A percentile compares a stretch with the other conserved stretches of the same genome.
These are phyloP conservation scores for Magnusiomyces ingens DNA, from an alignment of 1,139 yeast species.

Conservation along the genomic window DNA sequence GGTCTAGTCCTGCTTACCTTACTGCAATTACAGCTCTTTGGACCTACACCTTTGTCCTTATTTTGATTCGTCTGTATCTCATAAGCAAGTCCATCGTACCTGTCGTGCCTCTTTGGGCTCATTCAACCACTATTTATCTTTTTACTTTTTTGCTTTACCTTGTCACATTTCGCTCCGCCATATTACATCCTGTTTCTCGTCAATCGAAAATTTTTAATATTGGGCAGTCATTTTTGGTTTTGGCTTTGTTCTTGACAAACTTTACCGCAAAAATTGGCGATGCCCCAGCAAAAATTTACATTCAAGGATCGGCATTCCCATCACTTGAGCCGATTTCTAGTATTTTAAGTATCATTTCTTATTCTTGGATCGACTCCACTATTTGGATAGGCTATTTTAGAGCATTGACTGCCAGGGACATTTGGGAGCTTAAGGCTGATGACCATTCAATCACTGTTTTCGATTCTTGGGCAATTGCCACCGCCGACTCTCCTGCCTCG, in stretches of 20 bases:
- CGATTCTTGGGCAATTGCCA: constrained; percentile 27
- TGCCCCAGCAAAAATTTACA: constrained; percentile 35
- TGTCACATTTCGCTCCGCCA: constrained; percentile 58
- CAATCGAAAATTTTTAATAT: constrained; percentile 32
- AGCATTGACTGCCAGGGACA: constrained; percentile 53
- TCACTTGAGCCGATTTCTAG: constrained; percentile 70
- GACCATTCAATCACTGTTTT: constrained; percentile 74
- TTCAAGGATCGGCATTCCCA: constrained; percentile 43
- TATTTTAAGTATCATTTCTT: constrained; percentile 55
- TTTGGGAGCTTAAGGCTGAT: constrained; percentile 79
- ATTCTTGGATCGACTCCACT: constrained; percentile 71
- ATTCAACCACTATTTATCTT: constrained; percentile 55
- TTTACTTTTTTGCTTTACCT: constrained; percentile 46
- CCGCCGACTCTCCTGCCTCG: constrained; percentile 40
- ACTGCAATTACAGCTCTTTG: constrained; percentile 44
- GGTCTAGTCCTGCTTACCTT: constrained; percentile 33
- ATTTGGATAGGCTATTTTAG: constrained; percentile 57
- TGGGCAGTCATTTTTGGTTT: constrained; percentile 30
- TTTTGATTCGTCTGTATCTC: constrained; percentile 46
- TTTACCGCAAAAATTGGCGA: constrained; percentile 61
- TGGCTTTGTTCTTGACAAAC: constrained; percentile 43
- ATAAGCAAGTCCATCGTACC: constrained; percentile 21
- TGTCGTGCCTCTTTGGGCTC: constrained; percentile 47
- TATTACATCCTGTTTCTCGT: constrained; percentile 41
- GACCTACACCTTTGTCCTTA: constrained; percentile 50